phyloP scores from a whole-genome alignment of 768 basidiomycete species.

The Omphalotus guepiniiformis region DNA sequence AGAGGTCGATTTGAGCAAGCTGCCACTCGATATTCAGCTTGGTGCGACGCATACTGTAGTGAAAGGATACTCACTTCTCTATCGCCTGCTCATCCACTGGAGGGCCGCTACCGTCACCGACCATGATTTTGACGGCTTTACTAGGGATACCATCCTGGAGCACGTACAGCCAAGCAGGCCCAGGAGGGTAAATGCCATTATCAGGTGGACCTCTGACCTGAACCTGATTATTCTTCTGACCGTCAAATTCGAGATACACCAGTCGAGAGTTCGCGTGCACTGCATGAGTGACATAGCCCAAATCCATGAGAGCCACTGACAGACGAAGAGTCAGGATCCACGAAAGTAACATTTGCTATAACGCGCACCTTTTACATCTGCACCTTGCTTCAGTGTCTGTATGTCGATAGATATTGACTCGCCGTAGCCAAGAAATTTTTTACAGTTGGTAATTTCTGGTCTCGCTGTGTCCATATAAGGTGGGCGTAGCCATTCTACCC shows the following conservation, averaged over 20 bases:
- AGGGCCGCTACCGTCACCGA: conserved; percentile 64
- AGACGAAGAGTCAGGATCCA: not conserved
- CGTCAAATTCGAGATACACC: conserved; percentile 52
- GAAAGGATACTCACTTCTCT: conserved; percentile 44
- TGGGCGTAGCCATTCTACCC: conserved; percentile 83
- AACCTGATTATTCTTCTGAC: conserved; percentile 40
- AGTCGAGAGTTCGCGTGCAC: conserved; percentile 74
- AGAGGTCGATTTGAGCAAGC: conserved; percentile 5
- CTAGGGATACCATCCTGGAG: conserved; percentile 66
- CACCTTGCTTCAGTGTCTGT: conserved; percentile 28
- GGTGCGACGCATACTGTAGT: not conserved
- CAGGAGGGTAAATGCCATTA: conserved; percentile 68
- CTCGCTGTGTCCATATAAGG: conserved; percentile 68
- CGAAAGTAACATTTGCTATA: not conserved
- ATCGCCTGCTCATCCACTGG: conserved; percentile 51
- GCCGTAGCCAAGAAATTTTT: conserved; percentile 40
- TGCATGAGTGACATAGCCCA: conserved; percentile 78
- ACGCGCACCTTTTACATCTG: conserved; percentile 46
- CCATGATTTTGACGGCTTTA: conserved; percentile 55
- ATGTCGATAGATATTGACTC: conserved; percentile 44
- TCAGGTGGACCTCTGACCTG: conserved; percentile 62
- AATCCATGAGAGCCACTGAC: conserved; percentile 74
- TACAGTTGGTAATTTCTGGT: conserved; percentile 40
- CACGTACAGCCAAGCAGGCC: conserved; percentile 75
- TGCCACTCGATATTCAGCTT: not conserved